phyloP scores from a whole-genome alignment of 129 eudicot species.

The Centaurea solstitialis region DNA sequence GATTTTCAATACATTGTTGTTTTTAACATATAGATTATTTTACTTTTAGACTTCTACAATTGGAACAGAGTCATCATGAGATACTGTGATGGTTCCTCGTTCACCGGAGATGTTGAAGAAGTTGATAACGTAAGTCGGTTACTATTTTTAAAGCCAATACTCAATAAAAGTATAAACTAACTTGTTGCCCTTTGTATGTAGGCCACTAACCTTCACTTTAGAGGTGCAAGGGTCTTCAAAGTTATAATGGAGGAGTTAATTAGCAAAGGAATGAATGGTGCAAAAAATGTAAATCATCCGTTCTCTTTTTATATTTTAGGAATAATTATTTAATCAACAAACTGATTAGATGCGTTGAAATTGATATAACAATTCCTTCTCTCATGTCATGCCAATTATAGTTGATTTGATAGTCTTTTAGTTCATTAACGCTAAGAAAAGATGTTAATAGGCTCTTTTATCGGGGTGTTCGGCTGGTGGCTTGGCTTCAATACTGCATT shows the following conservation, averaged over 20 bases:
- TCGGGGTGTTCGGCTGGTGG: conserved; percentile 51
- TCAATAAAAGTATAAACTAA: not conserved
- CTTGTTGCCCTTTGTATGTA: conserved; percentile 9
- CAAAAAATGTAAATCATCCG: conserved; percentile 30
- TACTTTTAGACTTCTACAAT: conserved; percentile 50
- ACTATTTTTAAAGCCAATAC: not conserved
- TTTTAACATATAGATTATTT: not conserved
- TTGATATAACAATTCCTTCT: no score
- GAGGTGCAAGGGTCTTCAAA: conserved; percentile 57
- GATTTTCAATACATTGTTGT: not conserved
- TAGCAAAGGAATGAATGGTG: conserved; percentile 49
- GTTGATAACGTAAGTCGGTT: conserved; percentile 34
- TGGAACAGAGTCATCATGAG: conserved; percentile 60
- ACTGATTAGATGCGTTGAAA: not conserved
- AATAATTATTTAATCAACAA: not conserved
- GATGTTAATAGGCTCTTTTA: conserved; percentile 26
- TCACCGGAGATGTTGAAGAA: conserved; percentile 58
- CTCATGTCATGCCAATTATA: not conserved
- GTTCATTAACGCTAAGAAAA: not conserved
- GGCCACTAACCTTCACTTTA: conserved; percentile 50
- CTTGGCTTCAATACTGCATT: conserved; percentile 36
- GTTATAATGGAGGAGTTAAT: conserved; percentile 57
- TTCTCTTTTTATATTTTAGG: not conserved
- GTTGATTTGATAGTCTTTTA: not conserved
- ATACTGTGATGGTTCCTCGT: conserved; percentile 69